Evolutionary conservation across 2,329 filamentous ascomycete genomes (phyloP).

Genomic region (Aspergillus jensenii): DNA sequence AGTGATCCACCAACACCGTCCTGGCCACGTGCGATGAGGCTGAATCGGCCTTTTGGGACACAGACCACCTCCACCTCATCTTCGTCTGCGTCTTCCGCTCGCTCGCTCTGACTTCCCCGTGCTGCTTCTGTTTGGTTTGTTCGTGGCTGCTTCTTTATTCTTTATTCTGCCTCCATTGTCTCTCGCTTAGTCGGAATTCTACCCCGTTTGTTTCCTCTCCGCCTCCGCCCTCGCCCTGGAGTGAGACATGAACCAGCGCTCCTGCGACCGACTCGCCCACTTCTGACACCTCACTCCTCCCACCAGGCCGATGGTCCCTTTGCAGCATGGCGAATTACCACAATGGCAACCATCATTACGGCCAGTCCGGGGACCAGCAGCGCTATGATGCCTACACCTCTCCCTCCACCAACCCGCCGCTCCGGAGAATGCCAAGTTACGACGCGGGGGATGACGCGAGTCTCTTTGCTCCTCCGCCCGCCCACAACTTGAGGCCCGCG

Average conservation of each 20-base stretch:
- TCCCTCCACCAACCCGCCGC: constrained; percentile 41
- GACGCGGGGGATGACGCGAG: constrained; percentile 71
- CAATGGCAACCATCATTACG: constrained; percentile 51
- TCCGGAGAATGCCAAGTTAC: constrained; percentile 67
- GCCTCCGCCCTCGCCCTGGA: background rate
- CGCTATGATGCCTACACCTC: constrained; percentile 44
- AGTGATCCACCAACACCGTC: background rate
- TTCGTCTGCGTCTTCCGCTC: background rate
- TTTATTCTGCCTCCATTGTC: background rate
- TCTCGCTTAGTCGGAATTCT: background rate
- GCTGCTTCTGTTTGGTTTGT: background rate
- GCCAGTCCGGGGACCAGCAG: constrained; percentile 31
- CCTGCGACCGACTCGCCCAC: background rate
- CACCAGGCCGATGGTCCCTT: background rate
- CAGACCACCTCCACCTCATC: background rate
- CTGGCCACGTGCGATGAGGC: constrained; percentile 9
- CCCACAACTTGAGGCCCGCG: constrained; percentile 30
- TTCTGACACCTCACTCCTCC: constrained; percentile 1
- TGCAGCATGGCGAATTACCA: constrained; percentile 57
- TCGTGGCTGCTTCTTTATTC: background rate
- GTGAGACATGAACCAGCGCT: background rate
- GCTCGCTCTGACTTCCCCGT: background rate
- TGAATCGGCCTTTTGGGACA: constrained; percentile 3
- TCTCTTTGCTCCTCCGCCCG: constrained; percentile 44
- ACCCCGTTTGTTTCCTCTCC: background rate